These are phyloP conservation scores for Cladophialophora bantiana DNA, from an alignment of 2,329 filamentous ascomycete species.

Conservation along the genomic window DNA sequence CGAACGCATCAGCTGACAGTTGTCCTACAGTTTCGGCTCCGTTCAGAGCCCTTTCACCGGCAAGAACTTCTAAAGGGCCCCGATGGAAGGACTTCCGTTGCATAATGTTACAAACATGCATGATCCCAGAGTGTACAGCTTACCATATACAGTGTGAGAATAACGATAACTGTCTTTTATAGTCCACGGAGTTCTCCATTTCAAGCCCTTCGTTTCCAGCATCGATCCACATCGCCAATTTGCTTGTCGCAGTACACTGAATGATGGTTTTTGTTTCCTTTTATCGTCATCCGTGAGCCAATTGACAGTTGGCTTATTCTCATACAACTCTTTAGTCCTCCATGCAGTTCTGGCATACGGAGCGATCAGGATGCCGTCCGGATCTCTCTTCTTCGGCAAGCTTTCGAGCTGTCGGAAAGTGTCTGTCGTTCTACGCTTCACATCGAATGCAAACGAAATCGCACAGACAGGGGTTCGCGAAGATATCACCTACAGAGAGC, in stretches of 20 bases:
- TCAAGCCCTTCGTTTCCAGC: no score
- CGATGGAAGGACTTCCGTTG: neutral
- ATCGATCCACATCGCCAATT: no score
- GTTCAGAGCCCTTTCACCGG: constrained; percentile 33
- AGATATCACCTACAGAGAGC: neutral
- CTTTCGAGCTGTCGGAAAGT: neutral
- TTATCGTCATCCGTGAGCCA: no score
- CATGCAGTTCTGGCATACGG: no score
- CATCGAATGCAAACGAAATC: neutral
- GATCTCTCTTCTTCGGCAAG: no score
- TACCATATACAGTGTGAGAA: neutral
- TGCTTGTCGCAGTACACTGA: no score
- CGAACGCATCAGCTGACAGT: neutral
- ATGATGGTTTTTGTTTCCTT: no score
- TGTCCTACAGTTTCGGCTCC: constrained; percentile 21
- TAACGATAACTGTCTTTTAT: neutral
- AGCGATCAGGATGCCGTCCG: no score
- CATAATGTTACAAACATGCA: neutral
- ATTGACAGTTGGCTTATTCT: no score
- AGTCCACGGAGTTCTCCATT: no score
- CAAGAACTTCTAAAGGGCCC: constrained; percentile 24
- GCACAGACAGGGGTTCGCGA: neutral
- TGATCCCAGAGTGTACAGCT: neutral
- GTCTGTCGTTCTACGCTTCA: neutral
- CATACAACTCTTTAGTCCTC: no score